A percentile compares a stretch with the other conserved stretches of the same genome.
Evolutionary conservation across 192 early-diverging fungal genomes (phyloP).

Genomic region (Obelidium mucronatum): DNA sequence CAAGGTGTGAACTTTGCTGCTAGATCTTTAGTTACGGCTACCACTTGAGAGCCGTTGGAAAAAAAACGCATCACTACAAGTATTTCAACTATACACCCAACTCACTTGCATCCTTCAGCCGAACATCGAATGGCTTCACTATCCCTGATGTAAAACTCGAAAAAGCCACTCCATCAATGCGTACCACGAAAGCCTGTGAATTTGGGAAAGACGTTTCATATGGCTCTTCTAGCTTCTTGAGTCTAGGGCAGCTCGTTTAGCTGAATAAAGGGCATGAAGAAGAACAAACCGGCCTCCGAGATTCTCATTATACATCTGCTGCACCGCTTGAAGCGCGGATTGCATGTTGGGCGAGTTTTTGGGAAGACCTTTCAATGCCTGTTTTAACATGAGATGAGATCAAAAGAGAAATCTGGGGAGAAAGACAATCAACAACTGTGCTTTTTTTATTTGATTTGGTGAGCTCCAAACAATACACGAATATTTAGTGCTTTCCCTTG

Average conservation of each 20-base stretch:
- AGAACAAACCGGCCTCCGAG: neutral
- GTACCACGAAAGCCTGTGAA: constrained; percentile 51
- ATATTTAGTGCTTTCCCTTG: constrained; percentile 34
- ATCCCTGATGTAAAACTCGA: constrained; percentile 57
- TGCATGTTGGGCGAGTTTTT: neutral
- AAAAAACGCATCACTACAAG: constrained; percentile 37
- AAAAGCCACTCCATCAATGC: constrained; percentile 64
- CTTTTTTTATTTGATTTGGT: too few relatives aligned
- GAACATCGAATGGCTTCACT: constrained; percentile 57
- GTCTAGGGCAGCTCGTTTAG: neutral
- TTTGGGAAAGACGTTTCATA: constrained; percentile 20
- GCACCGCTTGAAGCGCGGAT: constrained; percentile 5
- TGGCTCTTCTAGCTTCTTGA: constrained; percentile 16
- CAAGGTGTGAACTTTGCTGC: constrained; percentile 51
- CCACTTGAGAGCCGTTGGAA: too few relatives aligned
- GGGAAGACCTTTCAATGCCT: too few relatives aligned
- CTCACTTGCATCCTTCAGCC: constrained; percentile 43
- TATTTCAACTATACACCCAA: neutral
- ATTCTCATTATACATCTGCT: constrained; percentile 3
- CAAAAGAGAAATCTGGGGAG: too few relatives aligned
- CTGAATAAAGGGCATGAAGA: neutral
- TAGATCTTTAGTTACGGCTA: constrained; percentile 54
- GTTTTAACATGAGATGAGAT: too few relatives aligned
- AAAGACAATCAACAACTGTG: too few relatives aligned
- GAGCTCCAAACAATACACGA: too few relatives aligned